Percentiles rank a stretch among this genome's conserved stretches.
These are phyloP conservation scores for Furcasterigmium sp. DNA, from an alignment of 2,329 filamentous ascomycete genomes.

Conservation along the genomic window DNA sequence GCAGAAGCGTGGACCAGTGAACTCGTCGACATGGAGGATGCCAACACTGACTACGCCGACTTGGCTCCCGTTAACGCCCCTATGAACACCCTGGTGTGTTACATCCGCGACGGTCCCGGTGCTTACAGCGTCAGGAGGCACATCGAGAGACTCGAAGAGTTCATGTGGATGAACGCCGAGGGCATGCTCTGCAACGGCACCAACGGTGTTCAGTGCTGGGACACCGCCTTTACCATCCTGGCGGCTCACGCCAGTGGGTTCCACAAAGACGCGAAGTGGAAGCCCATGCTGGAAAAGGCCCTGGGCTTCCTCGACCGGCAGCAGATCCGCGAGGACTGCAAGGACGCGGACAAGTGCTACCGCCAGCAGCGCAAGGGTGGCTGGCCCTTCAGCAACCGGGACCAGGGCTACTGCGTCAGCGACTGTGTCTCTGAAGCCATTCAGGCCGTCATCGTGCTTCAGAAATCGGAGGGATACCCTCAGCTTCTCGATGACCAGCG, in stretches of 20 bases:
- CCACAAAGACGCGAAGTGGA: conserved; percentile 70
- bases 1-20: conserved; percentile 81
- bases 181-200: conserved; percentile 95
- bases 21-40: conserved; percentile 84
- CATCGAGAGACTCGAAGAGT: conserved; percentile 77
- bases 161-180: conserved; percentile 85
- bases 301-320: conserved; percentile 84
- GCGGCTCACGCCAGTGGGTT: conserved; percentile 74
- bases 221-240: conserved; percentile 87
- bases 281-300: conserved; percentile 76
- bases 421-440: conserved; percentile 92
- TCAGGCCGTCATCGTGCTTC: conserved; percentile 79
- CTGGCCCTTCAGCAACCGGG: conserved; percentile 91
- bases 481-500: conserved; percentile 68
- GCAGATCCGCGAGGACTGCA: conserved; percentile 80
- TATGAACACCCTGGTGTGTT: conserved; percentile 86
- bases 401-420: conserved; percentile 91
- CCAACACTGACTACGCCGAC: conserved; percentile 82
- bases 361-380: conserved; percentile 87
- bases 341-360: conserved; percentile 75
- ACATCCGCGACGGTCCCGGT: conserved; percentile 76
- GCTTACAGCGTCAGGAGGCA: conserved; percentile 69
- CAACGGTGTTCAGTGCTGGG: conserved; percentile 97
- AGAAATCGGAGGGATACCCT: conserved; percentile 72
- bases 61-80: conserved; percentile 86